phyloP scores from a whole-genome alignment of 2,329 filamentous ascomycete genomes.

The Dactylellina leptospora region DNA sequence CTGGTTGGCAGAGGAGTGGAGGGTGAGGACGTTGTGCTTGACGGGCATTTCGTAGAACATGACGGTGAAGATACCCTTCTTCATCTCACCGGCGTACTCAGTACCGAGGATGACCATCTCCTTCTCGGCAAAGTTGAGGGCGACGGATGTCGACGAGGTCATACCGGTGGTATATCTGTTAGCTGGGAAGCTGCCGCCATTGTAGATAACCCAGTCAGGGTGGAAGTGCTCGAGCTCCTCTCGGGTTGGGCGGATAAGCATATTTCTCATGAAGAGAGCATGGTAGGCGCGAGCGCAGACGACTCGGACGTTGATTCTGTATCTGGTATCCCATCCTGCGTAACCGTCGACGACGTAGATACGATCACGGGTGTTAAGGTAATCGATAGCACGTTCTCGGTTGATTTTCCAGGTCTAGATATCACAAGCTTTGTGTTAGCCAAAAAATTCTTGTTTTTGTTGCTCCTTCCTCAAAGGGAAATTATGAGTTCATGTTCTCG shows the following conservation, averaged over 20 bases:
- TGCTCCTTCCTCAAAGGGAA: slow-evolving; percentile 17
- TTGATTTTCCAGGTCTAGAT: slow-evolving; percentile 98
- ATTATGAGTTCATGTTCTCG: slow-evolving; percentile 8
- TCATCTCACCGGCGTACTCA: slow-evolving; percentile 97
- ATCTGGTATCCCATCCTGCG: slow-evolving; percentile 98
- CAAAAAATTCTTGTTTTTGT: slow-evolving; percentile 11
- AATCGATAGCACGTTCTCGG: slow-evolving; percentile 97
- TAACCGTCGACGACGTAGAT: slow-evolving; percentile 99
- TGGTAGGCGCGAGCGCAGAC: slow-evolving; percentile 99
- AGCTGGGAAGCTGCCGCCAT: slow-evolving; percentile 92
- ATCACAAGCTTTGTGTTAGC: slow-evolving; percentile 18
- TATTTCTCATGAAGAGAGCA: slow-evolving; percentile 99
- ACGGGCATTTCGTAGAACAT: slow-evolving; percentile 99
- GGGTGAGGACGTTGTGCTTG: slow-evolving; percentile 97
- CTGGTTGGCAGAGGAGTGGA: slow-evolving; percentile 99
- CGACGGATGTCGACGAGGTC: slow-evolving; percentile 97
- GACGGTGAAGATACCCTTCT: slow-evolving; percentile 98
- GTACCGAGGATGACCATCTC: slow-evolving; percentile 99
- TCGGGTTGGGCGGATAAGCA: slow-evolving; percentile 92
- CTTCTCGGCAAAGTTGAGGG: slow-evolving; percentile 99
- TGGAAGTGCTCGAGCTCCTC: slow-evolving; percentile 98
- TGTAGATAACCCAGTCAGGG: slow-evolving; percentile 99
- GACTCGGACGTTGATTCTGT: slow-evolving; percentile 95
- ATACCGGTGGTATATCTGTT: slow-evolving; percentile 98
- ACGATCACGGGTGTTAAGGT: slow-evolving; percentile 97